Evolutionary conservation across 2,329 filamentous ascomycete genomes (phyloP).

Genomic region (Aspergillus sp.): DNA sequence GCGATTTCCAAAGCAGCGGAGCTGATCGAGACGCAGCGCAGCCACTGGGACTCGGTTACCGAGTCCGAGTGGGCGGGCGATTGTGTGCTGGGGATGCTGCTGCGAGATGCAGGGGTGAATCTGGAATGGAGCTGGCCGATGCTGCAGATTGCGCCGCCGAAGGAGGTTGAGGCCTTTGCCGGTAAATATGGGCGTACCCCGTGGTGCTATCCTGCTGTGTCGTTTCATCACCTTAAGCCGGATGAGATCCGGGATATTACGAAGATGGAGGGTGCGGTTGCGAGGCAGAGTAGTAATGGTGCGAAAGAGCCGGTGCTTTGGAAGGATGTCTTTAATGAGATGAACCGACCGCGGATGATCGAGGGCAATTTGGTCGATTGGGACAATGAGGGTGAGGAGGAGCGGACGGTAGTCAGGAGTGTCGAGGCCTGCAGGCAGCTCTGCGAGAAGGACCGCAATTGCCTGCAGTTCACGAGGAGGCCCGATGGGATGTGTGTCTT

Average conservation of each 20-base stretch:
- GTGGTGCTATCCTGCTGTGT: constrained; percentile 50
- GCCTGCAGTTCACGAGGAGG: constrained; percentile 6
- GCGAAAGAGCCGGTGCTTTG: neutral
- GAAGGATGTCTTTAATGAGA: constrained; percentile 9
- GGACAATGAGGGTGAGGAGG: constrained; percentile 10
- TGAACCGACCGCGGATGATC: constrained; percentile 1
- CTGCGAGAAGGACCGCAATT: constrained; percentile 2
- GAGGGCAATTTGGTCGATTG: neutral
- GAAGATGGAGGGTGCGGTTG: constrained; percentile 35
- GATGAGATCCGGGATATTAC: constrained; percentile 43
- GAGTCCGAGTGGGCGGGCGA: constrained; percentile 48
- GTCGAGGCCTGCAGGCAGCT: constrained; percentile 1
- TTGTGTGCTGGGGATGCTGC: constrained; percentile 46
- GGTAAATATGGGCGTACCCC: constrained; percentile 36
- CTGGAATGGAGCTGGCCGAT: constrained; percentile 49
- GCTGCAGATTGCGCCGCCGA: constrained; percentile 39
- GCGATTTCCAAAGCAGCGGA: constrained; percentile 43
- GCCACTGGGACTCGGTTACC: constrained; percentile 46
- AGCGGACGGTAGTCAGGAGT: neutral
- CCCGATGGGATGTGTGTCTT: neutral
- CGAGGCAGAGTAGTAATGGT: neutral
- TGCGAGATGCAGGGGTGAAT: constrained; percentile 43
- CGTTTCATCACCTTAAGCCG: constrained; percentile 50
- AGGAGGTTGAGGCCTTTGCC: constrained; percentile 41
- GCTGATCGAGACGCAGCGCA: constrained; percentile 38